phyloP scores from a whole-genome alignment of 441 rosid species.

The Metrosideros polymorpha region DNA sequence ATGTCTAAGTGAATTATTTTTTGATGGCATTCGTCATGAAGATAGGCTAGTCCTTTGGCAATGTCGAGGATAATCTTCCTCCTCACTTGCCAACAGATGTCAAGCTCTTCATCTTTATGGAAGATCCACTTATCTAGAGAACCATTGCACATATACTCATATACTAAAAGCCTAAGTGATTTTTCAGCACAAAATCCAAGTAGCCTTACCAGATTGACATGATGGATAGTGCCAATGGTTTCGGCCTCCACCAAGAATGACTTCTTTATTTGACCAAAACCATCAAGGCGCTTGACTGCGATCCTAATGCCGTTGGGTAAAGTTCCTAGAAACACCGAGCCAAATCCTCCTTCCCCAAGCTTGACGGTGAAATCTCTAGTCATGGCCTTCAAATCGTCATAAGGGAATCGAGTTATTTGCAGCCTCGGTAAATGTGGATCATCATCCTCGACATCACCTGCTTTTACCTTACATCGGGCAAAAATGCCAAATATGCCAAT shows the following conservation, averaged over 20 bases:
- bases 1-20: conserved; percentile 13
- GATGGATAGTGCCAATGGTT: neutral
- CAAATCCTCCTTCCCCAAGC: neutral
- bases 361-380: neutral
- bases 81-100: conserved; percentile 14
- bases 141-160: conserved; percentile 2
- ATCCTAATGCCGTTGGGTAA: neutral
- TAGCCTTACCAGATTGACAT: neutral
- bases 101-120: neutral
- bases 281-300: neutral
- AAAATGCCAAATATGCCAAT: neutral
- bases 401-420: conserved; percentile 15
- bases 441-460: neutral
- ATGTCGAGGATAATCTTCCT: conserved; percentile 17
- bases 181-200: neutral
- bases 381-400: neutral
- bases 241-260: neutral
- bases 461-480: neutral
- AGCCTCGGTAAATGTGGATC: neutral
- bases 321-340: neutral
- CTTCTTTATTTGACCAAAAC: neutral
- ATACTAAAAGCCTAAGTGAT: neutral
- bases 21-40: conserved; percentile 17
- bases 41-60: conserved; percentile 15
- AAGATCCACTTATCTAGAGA: conserved; percentile 28